Conservation (phyloP, 108 stramenopile genomes). For the Skeletonema marinoi region DNA sequence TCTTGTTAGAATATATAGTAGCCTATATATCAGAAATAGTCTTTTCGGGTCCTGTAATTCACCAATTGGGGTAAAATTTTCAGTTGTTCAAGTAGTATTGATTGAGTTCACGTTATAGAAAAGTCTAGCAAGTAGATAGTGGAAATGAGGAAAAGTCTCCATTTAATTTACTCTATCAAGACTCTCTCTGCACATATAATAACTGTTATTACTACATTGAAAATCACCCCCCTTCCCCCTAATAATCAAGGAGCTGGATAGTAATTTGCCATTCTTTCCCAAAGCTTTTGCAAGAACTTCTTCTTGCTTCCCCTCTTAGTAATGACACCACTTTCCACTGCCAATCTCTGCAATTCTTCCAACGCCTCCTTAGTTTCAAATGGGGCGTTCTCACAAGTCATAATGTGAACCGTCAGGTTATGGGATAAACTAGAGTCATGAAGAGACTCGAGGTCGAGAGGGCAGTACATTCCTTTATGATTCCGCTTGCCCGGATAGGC, state of each 20-base stretch:
- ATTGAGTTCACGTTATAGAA: not conserved
- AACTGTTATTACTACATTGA: too few relatives aligned
- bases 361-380: constrained; percentile 6
- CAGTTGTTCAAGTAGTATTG: not conserved
- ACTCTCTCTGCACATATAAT: not conserved
- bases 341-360: constrained; percentile 15
- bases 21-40: not conserved
- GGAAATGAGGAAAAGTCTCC: too few relatives aligned
- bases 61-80: not conserved
- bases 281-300: constrained; percentile 11
- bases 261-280: constrained; percentile 14
- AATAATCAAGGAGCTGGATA: not conserved
- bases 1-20: not conserved
- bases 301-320: constrained; percentile 20
- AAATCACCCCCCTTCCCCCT: not conserved
- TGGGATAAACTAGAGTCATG: constrained; percentile 12
- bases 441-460: not conserved
- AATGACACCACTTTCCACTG: constrained; percentile 3
- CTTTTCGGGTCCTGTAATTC: not conserved
- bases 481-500: not conserved
- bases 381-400: constrained; percentile 8
- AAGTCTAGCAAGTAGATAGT: not conserved
- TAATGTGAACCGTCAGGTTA: constrained; percentile 6
- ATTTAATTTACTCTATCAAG: too few relatives aligned
- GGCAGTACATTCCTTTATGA: constrained; percentile 14